Conservation (phyloP, 208 protist genomes). For the Blastocrithidia nonstop region DNA sequence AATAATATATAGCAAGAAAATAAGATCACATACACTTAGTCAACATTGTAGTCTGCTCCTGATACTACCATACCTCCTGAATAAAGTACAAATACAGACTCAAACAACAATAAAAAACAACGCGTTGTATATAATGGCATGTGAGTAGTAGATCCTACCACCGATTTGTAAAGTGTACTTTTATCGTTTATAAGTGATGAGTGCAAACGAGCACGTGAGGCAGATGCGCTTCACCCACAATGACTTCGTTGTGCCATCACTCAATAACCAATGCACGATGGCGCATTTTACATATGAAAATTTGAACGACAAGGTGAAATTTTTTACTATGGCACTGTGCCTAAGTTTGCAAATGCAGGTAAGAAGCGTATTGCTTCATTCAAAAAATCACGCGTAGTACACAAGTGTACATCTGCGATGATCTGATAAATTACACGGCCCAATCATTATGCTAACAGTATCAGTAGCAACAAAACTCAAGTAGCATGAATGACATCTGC, state of each 20-base stretch:
- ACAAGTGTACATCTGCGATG: background rate
- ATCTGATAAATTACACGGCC: background rate
- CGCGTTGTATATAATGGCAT: too few species aligned
- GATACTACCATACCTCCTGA: too few species aligned
- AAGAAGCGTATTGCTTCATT: background rate
- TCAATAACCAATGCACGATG: constrained; percentile 18
- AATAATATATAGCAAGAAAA: too few species aligned
- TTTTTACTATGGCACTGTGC: constrained; percentile 58
- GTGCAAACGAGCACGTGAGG: constrained; percentile 47
- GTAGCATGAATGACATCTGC: background rate
- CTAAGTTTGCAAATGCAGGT: constrained; percentile 45
- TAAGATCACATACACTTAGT: too few species aligned
- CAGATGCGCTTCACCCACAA: constrained; percentile 18
- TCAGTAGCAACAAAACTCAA: background rate
- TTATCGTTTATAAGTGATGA: constrained; percentile 52
- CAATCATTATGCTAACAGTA: background rate
- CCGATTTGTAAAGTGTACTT: constrained; percentile 41
- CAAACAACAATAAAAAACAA: too few species aligned
- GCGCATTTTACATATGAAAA: constrained; percentile 45
- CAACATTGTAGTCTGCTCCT: too few species aligned
- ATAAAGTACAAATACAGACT: too few species aligned
- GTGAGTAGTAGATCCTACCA: constrained; percentile 19
- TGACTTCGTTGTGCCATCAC: constrained; percentile 21
- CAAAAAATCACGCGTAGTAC: too few species aligned
- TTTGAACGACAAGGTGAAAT: constrained; percentile 23